Base-by-base conservation (phyloP, 2,329 filamentous ascomycete species). In the Scleromitrula shiraiana region DNA sequence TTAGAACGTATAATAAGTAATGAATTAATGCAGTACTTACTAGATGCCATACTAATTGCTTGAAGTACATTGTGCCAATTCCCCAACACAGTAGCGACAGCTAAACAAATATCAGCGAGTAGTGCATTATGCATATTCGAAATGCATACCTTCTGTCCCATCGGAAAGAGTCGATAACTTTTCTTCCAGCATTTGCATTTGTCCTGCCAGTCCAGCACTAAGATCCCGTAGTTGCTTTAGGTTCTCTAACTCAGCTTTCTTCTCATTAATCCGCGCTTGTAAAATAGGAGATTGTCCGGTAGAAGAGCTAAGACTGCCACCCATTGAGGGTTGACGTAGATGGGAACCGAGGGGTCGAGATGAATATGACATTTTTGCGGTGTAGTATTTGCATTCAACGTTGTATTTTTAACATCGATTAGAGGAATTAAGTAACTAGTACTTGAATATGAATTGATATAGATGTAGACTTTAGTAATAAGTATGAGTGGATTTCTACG, bases 11-110 rank as follows among this genome's bases (percentile, higher is more conserved):
- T 15, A 6, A 14, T 33, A 12, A 10, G 19, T 4, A 24, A 8
- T 10, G 2, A n/a, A 32, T 7, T 14, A 46, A 12, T 9, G 10
- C 10, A 48, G 7, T 23, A 69, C 80, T 62, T 74, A 90, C 86
- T 76, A 51, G 85, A 90, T 53, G 88, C 88, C 85, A 93, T 90
- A 62, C 85, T 85, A 61, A 94, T 90, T 35, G 86, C 86, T 55
- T 84, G 76, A 51, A 94, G 74, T 55, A 94, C 87, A 59, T 88
- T 90, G 65, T 90, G 84, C 88, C 88, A 94, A 65, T 93, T 94
- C 45, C 83, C 78, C 63, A 94, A 72, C 19, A 94, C 87, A n/a
- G 83, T 77, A 32, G 88, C 87, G 60, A 94, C 88, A 51, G 85
- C 86, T 88, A 63, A 46, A 45, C 48, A 54, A 17, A 12, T 32